Conservation (phyloP, 805 yeast species). For the Schwanniomyces polymorphus region DNA sequence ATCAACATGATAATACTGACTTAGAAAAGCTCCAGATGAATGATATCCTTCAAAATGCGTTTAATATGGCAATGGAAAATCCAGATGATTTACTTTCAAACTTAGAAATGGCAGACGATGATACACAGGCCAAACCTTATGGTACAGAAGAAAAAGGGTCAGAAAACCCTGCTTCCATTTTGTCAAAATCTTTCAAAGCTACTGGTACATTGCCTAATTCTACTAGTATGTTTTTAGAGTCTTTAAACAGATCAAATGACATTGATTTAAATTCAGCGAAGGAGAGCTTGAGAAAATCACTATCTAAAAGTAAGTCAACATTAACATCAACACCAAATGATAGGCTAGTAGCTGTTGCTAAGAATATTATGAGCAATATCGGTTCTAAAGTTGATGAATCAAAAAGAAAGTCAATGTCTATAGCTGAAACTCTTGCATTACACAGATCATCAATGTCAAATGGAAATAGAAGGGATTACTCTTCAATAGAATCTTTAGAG, state of each 20-base stretch:
- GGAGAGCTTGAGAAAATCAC: not conserved
- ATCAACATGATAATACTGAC: constrained; percentile 35
- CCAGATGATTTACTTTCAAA: constrained; percentile 47
- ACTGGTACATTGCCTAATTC: constrained; percentile 10
- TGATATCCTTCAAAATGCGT: constrained; percentile 74
- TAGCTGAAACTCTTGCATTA: constrained; percentile 61
- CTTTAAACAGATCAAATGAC: constrained; percentile 13
- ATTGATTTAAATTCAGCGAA: constrained; percentile 7
- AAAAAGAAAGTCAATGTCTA: constrained; percentile 39
- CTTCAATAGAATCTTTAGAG: constrained; percentile 25
- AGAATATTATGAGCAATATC: constrained; percentile 8
- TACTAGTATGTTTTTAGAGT: constrained; percentile 12
- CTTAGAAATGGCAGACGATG: constrained; percentile 26
- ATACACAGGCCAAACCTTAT: constrained; percentile 5
- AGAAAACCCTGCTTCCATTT: not conserved
- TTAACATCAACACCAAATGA: constrained; percentile 1
- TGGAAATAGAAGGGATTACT: constrained; percentile 25
- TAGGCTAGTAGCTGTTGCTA: constrained; percentile 8
- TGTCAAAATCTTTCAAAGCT: not conserved
- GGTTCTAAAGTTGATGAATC: constrained; percentile 6
- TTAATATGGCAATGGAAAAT: constrained; percentile 72
- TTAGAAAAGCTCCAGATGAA: constrained; percentile 60
- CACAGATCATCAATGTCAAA: constrained; percentile 47
- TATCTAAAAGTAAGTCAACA: not conserved
- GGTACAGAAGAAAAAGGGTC: not conserved